These are phyloP conservation scores for Alnus glutinosa DNA, from an alignment of 306 rosid genomes.

Conservation along the genomic window DNA sequence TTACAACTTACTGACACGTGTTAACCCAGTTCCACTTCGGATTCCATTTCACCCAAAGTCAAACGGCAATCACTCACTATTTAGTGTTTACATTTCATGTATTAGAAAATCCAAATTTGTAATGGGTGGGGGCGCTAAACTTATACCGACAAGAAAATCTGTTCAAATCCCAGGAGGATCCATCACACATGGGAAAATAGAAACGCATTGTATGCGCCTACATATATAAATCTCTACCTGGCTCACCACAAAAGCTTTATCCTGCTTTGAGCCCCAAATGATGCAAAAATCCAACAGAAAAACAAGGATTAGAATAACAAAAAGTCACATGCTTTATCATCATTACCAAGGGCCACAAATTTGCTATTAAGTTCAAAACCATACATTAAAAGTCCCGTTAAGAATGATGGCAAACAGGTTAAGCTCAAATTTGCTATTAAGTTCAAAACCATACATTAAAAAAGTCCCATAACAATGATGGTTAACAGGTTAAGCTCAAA, in stretches of 20 bases:
- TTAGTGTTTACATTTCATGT: too few relatives aligned
- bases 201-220: background rate
- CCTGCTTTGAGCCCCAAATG: background rate
- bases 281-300: background rate
- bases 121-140: too few relatives aligned
- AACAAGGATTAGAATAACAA: background rate
- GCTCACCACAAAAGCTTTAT: background rate
- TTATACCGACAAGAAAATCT: background rate
- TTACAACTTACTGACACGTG: too few relatives aligned
- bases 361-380: background rate
- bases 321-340: conserved; percentile 22
- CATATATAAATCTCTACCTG: background rate
- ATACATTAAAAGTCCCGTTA: background rate
- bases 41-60: too few relatives aligned
- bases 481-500: background rate
- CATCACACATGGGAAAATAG: background rate
- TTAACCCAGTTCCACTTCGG: too few relatives aligned
- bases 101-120: background rate
- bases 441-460: too few relatives aligned
- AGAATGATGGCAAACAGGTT: background rate
- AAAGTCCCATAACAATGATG: background rate
- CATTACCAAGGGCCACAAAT: conserved; percentile 17
- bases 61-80: too few relatives aligned
- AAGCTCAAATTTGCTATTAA: background rate
- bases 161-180: background rate